Evolutionary conservation across 1,139 yeast genomes (phyloP).

Genomic region (Yamadazyma dushanensis): DNA sequence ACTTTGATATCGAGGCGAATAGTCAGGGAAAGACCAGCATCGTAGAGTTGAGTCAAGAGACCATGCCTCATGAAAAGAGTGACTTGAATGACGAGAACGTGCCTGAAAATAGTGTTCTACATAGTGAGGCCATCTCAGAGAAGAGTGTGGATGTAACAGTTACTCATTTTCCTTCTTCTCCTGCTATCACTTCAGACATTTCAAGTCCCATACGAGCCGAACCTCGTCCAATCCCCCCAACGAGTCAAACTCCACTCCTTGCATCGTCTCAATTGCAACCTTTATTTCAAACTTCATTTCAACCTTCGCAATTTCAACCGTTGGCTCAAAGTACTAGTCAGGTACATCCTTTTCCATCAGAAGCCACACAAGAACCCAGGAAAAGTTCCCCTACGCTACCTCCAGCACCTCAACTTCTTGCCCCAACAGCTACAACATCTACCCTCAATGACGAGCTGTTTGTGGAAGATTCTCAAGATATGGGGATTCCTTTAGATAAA

Average conservation of each 20-base stretch:
- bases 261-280: too few species aligned
- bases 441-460: constrained; percentile 6
- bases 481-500: constrained; percentile 11
- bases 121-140: too few species aligned
- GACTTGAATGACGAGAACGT: constrained; percentile 1
- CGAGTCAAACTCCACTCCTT: too few species aligned
- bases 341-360: background rate
- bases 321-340: constrained; percentile 5
- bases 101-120: too few species aligned
- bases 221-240: too few species aligned
- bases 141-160: too few species aligned
- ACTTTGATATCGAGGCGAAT: constrained; percentile 10
- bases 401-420: background rate
- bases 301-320: background rate
- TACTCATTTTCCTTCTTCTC: too few species aligned
- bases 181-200: too few species aligned
- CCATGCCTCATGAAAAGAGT: too few species aligned
- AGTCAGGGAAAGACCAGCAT: background rate
- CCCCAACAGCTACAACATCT: background rate
- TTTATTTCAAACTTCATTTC: too few species aligned
- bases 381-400: background rate
- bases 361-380: background rate
- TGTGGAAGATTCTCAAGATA: constrained; percentile 15
- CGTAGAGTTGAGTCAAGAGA: too few species aligned
- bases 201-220: too few species aligned